Conservation (phyloP, 2,329 filamentous ascomycete genomes). For the Arthrinium phaeospermum region DNA sequence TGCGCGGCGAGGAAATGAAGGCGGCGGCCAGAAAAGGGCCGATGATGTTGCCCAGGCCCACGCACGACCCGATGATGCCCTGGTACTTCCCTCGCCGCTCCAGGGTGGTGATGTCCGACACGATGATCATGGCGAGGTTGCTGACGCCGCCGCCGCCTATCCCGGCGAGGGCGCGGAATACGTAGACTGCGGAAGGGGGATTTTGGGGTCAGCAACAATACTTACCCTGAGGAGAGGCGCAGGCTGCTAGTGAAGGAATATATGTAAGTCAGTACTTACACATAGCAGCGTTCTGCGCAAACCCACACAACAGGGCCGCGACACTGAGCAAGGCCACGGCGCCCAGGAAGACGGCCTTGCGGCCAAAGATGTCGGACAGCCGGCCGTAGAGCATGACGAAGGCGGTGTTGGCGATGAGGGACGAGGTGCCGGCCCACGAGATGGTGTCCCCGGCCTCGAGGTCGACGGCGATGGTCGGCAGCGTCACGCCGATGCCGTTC, state of each 20-base stretch:
- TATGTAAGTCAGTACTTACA: neutral
- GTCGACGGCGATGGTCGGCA: constrained; percentile 44
- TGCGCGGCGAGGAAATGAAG: constrained; percentile 38
- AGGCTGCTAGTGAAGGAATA: too few species aligned
- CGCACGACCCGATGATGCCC: constrained; percentile 50
- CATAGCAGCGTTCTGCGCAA: constrained; percentile 37
- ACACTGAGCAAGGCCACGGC: constrained; percentile 37
- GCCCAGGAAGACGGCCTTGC: constrained; percentile 40
- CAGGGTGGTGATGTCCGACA: constrained; percentile 44
- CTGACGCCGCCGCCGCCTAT: constrained; percentile 43
- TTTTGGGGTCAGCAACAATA: neutral
- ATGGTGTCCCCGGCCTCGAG: constrained; percentile 39
- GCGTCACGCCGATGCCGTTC: constrained; percentile 40
- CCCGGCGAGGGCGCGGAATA: constrained; percentile 41
- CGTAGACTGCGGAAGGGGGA: constrained; percentile 34
- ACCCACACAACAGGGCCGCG: constrained; percentile 41
- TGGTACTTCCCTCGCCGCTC: constrained; percentile 43
- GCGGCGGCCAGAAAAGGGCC: constrained; percentile 53
- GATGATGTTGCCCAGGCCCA: constrained; percentile 51
- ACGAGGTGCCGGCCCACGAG: constrained; percentile 45
- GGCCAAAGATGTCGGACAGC: constrained; percentile 63
- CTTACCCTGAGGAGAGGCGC: too few species aligned
- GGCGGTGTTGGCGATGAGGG: constrained; percentile 58
- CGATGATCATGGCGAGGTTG: constrained; percentile 44
- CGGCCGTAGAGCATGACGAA: constrained; percentile 76